A percentile compares a stretch with the other conserved stretches of the same genome.
These are phyloP conservation scores for Gracilaria domingensis DNA, from an alignment of 23 red algal genomes.

Conservation along the genomic window DNA sequence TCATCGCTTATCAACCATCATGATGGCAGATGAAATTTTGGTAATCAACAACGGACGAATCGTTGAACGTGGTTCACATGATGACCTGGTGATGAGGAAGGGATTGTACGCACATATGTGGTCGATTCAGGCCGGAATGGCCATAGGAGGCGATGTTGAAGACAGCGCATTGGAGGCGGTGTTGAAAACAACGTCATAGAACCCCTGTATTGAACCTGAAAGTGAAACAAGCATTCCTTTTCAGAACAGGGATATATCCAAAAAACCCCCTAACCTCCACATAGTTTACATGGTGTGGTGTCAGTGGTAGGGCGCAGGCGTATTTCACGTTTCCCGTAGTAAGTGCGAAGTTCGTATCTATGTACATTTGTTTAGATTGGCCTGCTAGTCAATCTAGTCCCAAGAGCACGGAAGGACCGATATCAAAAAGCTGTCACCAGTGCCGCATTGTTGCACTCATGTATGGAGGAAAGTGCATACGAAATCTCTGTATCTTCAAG, in stretches of 20 bases:
- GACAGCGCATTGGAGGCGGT: background rate
- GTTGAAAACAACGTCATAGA: background rate
- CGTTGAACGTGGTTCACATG: conserved; percentile 80
- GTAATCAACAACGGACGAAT: conserved; percentile 77
- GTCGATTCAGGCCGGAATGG: conserved; percentile 49
- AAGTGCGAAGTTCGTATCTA: background rate
- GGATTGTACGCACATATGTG: conserved; percentile 72
- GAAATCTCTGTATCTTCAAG: too few species aligned
- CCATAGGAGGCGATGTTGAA: background rate
- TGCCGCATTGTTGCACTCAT: too few species aligned
- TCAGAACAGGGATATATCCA: background rate
- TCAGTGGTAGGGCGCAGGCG: too few species aligned
- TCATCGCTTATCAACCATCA: conserved; percentile 86
- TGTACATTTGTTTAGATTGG: background rate
- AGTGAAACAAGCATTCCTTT: too few species aligned
- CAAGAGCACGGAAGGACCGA: background rate
- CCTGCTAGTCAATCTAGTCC: background rate
- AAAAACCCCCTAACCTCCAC: too few species aligned
- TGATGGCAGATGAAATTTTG: conserved; percentile 91
- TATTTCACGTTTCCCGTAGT: too few species aligned
- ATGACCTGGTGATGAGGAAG: conserved; percentile 19
- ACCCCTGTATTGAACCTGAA: background rate
- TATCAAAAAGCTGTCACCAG: background rate
- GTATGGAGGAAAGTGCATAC: too few species aligned
- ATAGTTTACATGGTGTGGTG: too few species aligned